A percentile compares a stretch with the other conserved stretches of the same genome.
Evolutionary conservation across 257 asterid species (phyloP).

Genomic region (Salvia miltiorrhiza): DNA sequence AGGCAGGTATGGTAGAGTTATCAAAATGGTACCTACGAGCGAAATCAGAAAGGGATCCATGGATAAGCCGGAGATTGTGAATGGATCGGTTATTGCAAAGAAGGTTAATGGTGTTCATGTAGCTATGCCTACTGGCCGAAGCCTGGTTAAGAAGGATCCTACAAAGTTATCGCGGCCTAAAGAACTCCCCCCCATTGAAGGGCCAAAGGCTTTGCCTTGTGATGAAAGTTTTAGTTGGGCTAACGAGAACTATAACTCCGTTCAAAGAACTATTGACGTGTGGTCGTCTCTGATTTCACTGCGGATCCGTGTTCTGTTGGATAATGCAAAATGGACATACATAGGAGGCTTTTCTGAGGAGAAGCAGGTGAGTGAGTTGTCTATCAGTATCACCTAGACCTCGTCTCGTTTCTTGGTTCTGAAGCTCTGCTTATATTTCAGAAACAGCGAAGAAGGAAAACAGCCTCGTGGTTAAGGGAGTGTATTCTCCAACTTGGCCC

Average conservation of each 20-base stretch:
- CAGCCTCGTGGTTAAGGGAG: constrained; percentile 82
- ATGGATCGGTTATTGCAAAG: constrained; percentile 39
- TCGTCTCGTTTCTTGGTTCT: neutral
- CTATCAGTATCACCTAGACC: neutral
- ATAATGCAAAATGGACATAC: constrained; percentile 75
- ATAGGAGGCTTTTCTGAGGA: constrained; percentile 69
- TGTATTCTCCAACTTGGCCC: constrained; percentile 85
- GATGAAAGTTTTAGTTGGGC: constrained; percentile 92
- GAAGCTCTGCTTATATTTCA: constrained; percentile 20
- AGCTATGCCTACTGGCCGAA: constrained; percentile 36
- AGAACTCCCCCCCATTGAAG: constrained; percentile 57
- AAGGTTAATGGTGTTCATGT: constrained; percentile 33
- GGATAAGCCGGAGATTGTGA: constrained; percentile 20
- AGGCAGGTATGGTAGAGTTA: constrained; percentile 46
- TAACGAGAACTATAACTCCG: constrained; percentile 65
- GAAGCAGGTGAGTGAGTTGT: constrained; percentile 46
- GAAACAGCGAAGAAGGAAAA: constrained; percentile 55
- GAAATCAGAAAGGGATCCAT: constrained; percentile 34
- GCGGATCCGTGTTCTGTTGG: constrained; percentile 65
- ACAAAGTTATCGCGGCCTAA: constrained; percentile 22
- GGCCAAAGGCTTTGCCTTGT: constrained; percentile 59
- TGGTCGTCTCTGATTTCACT: constrained; percentile 76
- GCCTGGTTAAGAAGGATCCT: constrained; percentile 41
- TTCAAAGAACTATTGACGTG: constrained; percentile 70
- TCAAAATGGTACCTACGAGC: constrained; percentile 61